phyloP scores from a whole-genome alignment of 805 yeast species.

The Candida schatavii region DNA sequence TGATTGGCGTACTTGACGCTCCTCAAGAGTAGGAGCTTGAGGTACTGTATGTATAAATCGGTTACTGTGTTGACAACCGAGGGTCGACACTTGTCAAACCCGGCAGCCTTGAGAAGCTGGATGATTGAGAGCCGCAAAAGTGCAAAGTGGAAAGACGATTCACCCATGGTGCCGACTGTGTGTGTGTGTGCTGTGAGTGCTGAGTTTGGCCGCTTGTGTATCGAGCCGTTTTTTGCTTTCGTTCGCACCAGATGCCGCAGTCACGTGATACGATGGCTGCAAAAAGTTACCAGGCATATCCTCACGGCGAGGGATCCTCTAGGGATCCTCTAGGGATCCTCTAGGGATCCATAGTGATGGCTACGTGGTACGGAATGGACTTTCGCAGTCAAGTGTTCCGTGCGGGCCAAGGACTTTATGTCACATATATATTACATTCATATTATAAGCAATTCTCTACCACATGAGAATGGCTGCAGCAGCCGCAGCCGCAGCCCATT shows the following conservation, averaged over 20 bases:
- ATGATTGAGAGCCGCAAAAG: conserved; percentile 40
- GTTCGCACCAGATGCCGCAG: neutral
- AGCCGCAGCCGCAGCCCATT: too few relatives aligned
- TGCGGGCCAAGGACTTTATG: too few relatives aligned
- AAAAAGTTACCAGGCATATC: too few relatives aligned
- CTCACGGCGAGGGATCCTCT: too few relatives aligned
- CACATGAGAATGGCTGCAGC: too few relatives aligned
- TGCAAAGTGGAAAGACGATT: conserved; percentile 31
- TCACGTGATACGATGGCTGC: neutral
- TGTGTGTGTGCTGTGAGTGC: neutral
- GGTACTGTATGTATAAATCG: conserved; percentile 66
- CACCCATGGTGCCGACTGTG: neutral
- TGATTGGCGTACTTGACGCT: conserved; percentile 47
- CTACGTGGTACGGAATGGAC: too few relatives aligned
- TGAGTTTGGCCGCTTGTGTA: neutral
- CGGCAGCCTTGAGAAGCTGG: conserved; percentile 71
- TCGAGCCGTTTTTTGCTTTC: neutral
- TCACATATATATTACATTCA: too few relatives aligned
- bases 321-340: too few relatives aligned
- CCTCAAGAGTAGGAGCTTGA: conserved; percentile 52
- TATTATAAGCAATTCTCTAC: too few relatives aligned
- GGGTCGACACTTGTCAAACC: conserved; percentile 78
- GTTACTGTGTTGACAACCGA: conserved; percentile 71
- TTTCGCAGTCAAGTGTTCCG: too few relatives aligned
- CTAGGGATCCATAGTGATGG: too few relatives aligned